phyloP scores from a whole-genome alignment of 305 asterid genomes.

The Fraxinus nigra region DNA sequence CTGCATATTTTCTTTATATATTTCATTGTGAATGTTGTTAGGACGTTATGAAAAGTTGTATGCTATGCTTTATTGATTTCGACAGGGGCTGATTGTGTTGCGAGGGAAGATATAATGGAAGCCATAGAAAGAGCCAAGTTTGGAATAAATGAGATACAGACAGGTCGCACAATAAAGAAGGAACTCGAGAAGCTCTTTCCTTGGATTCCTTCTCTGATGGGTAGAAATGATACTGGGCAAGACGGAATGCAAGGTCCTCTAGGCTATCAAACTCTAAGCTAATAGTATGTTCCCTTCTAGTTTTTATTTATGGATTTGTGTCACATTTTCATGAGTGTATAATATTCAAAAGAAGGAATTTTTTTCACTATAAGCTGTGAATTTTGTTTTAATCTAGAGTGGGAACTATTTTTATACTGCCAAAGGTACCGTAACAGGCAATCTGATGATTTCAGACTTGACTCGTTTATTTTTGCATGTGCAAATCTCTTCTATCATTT shows the following conservation, averaged over 20 bases:
- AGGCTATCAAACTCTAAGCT: conserved; percentile 86
- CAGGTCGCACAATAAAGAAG: conserved; percentile 45
- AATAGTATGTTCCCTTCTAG: conserved; percentile 15
- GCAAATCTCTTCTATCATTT: background rate
- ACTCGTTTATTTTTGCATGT: background rate
- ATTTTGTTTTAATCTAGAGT: conserved; percentile 5
- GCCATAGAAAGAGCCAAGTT: conserved; percentile 88
- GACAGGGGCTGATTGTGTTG: conserved; percentile 71
- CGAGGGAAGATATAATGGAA: conserved; percentile 91
- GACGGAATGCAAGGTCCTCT: conserved; percentile 52
- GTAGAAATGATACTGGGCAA: conserved; percentile 42
- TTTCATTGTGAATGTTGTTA: background rate
- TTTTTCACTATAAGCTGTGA: background rate
- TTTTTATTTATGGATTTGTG: conserved; percentile 7
- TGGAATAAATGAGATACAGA: conserved; percentile 65
- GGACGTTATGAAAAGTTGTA: background rate
- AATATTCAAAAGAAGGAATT: background rate
- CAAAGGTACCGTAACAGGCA: background rate
- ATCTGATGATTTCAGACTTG: background rate
- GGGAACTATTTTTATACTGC: background rate
- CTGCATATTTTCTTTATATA: background rate
- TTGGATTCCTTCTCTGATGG: conserved; percentile 79
- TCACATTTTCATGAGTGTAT: conserved; percentile 14
- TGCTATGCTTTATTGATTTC: conserved; percentile 15
- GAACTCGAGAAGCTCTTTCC: conserved; percentile 80